phyloP scores from a whole-genome alignment of 2,329 filamentous ascomycete genomes.

The Falciphora oryzae region DNA sequence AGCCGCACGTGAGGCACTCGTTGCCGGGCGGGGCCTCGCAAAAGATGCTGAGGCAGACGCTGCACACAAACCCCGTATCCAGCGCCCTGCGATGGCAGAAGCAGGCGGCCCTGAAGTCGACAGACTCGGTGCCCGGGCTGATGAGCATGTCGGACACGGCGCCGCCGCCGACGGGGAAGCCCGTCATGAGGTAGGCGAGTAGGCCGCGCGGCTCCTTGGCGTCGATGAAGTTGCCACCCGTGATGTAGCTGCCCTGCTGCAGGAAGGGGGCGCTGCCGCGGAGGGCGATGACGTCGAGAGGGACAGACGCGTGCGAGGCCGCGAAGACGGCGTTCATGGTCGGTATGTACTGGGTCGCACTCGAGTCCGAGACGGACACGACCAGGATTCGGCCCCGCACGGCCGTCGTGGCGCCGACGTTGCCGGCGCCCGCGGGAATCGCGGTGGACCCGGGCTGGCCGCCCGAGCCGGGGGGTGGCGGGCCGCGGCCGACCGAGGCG shows the following conservation, averaged over 20 bases:
- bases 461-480: background rate
- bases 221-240: slow-evolving; percentile 50
- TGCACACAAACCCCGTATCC: slow-evolving; percentile 91
- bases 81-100: slow-evolving; percentile 93
- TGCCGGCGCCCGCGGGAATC: slow-evolving; percentile 19
- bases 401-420: slow-evolving; percentile 28
- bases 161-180: slow-evolving; percentile 47
- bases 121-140: slow-evolving; percentile 72
- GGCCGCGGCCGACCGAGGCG: background rate
- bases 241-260: slow-evolving; percentile 74
- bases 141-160: slow-evolving; percentile 45
- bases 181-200: slow-evolving; percentile 91
- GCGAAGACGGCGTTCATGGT: slow-evolving; percentile 99
- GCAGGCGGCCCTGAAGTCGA: slow-evolving; percentile 97
- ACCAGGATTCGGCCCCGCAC: slow-evolving; percentile 82
- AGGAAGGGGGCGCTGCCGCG: slow-evolving; percentile 84
- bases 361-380: slow-evolving; percentile 77
- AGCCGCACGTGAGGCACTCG: slow-evolving; percentile 79
- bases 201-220: slow-evolving; percentile 60
- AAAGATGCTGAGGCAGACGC: slow-evolving; percentile 92
- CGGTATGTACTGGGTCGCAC: slow-evolving; percentile 89
- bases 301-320: slow-evolving; percentile 78
- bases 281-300: slow-evolving; percentile 87
- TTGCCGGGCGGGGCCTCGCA: slow-evolving; percentile 59
- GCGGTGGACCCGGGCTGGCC: slow-evolving; percentile 30